Evolutionary conservation across 2,329 filamentous ascomycete genomes (phyloP).

Genomic region (Cordyceps farinosa): DNA sequence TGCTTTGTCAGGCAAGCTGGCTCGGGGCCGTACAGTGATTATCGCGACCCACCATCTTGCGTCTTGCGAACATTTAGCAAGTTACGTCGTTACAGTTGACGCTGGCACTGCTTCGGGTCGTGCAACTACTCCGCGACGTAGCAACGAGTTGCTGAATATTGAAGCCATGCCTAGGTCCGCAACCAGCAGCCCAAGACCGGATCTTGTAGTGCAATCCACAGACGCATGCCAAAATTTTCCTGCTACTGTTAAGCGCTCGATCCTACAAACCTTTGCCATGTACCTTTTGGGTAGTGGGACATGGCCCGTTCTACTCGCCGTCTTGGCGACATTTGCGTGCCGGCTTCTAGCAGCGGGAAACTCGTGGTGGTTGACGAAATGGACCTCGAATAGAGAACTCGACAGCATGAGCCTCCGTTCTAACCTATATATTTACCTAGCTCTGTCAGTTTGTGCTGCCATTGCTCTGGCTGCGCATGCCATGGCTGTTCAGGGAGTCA

Average conservation of each 20-base stretch:
- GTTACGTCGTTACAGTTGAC: conserved; percentile 12
- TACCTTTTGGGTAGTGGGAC: conserved; percentile 11
- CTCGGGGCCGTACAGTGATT: conserved; percentile 18
- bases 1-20: conserved; percentile 15
- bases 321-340: neutral
- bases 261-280: neutral
- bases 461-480: conserved; percentile 8
- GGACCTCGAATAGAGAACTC: conserved; percentile 4
- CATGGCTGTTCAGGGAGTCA: conserved; percentile 5
- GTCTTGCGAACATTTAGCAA: conserved; percentile 7
- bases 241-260: neutral
- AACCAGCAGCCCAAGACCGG: neutral
- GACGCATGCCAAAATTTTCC: neutral
- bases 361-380: conserved; percentile 19
- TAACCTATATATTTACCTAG: conserved; percentile 13
- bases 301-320: neutral
- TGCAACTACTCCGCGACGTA: neutral
- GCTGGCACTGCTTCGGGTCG: conserved; percentile 6
- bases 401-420: neutral
- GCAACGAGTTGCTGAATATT: neutral
- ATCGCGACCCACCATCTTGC: conserved; percentile 19
- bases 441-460: conserved; percentile 6
- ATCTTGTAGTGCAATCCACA: neutral
- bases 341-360: conserved; percentile 11
- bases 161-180: neutral